Conservation (phyloP, 305 asterid genomes). For the Rubia peregrina region DNA sequence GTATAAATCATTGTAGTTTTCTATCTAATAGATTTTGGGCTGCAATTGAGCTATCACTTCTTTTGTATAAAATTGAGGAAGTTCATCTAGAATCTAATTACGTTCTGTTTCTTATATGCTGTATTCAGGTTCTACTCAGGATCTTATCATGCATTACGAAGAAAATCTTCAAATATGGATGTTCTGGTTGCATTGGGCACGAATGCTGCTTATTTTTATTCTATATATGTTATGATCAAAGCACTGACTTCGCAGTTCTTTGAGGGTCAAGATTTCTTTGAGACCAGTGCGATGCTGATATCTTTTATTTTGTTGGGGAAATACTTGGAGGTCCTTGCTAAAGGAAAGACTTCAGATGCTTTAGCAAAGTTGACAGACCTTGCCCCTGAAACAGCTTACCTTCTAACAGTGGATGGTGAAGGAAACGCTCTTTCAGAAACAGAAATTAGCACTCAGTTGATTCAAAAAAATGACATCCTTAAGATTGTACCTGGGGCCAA, state of each 20-base stretch:
- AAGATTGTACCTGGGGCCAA: constrained; percentile 91
- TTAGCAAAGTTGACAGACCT: constrained; percentile 84
- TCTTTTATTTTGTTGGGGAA: constrained; percentile 93
- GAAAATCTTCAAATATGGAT: constrained; percentile 95
- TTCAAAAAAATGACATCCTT: constrained; percentile 72
- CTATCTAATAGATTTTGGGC: constrained; percentile 6
- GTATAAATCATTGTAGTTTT: constrained; percentile 28
- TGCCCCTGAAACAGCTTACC: constrained; percentile 83
- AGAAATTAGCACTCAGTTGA: constrained; percentile 70
- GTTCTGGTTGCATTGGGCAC: constrained; percentile 98
- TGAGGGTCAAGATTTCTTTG: constrained; percentile 93
- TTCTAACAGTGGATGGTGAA: constrained; percentile 61
- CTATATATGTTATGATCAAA: constrained; percentile 66
- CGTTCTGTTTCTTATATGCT: constrained; percentile 24
- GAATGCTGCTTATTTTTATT: constrained; percentile 92
- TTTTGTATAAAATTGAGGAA: background rate
- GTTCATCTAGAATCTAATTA: constrained; percentile 3
- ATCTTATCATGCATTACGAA: constrained; percentile 76
- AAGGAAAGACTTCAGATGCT: constrained; percentile 94
- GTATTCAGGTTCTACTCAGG: constrained; percentile 82
- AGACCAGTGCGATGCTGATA: constrained; percentile 97
- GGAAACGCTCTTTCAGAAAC: constrained; percentile 68
- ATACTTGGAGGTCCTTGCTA: constrained; percentile 87
- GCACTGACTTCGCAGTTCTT: constrained; percentile 60
- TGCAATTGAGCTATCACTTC: background rate